Percentiles rank a stretch among this genome's conserved stretches.
Evolutionary conservation across 1,139 yeast species (phyloP).

Genomic region (Candida freyschussii): DNA sequence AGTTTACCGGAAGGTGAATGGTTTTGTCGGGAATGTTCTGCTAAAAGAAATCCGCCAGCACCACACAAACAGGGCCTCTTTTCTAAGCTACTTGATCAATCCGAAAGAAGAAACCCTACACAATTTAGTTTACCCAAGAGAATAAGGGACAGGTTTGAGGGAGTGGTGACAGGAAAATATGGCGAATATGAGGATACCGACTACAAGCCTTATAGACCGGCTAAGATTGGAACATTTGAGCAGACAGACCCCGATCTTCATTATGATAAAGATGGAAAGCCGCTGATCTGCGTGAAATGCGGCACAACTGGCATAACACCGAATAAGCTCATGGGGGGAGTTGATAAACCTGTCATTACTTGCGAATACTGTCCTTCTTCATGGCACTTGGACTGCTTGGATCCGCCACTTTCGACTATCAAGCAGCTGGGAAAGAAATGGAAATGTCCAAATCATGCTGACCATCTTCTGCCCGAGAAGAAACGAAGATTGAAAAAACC

Average conservation of each 20-base stretch:
- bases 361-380: conserved; percentile 86
- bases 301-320: conserved; percentile 57
- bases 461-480: conserved; percentile 37
- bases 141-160: conserved; percentile 68
- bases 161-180: conserved; percentile 59
- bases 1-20: conserved; percentile 84
- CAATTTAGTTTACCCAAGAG: conserved; percentile 67
- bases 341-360: conserved; percentile 49
- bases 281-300: conserved; percentile 47
- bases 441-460: conserved; percentile 91
- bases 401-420: conserved; percentile 69
- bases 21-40: conserved; percentile 75
- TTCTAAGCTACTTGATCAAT: conserved; percentile 55
- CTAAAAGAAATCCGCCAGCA: conserved; percentile 29
- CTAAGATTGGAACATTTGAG: conserved; percentile 37
- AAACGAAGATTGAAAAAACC: conserved; percentile 49
- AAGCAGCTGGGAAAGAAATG: conserved; percentile 79
- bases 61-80: conserved; percentile 39
- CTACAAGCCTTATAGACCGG: conserved; percentile 46
- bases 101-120: conserved; percentile 61
- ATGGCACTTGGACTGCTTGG: conserved; percentile 90
- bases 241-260: conserved; percentile 55
- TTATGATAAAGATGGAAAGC: conserved; percentile 51
- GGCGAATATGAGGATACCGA: conserved; percentile 71
- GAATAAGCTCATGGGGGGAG: conserved; percentile 24